Evolutionary conservation across 768 basidiomycete genomes (phyloP).

Genomic region (Cystobasidium onofrii): DNA sequence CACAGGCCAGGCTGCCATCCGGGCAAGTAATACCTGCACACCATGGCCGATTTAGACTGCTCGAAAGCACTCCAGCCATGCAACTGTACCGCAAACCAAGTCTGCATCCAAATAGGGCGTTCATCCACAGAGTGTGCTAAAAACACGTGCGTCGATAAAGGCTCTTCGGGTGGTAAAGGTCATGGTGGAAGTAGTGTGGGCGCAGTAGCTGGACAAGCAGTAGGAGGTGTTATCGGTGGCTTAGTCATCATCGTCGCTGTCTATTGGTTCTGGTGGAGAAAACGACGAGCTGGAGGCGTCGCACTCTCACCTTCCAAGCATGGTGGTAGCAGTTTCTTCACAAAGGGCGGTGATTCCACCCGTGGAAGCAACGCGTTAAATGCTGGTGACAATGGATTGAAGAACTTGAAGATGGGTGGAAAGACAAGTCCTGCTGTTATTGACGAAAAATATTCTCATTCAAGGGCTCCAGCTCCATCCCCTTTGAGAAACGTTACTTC

Average conservation of each 20-base stretch:
- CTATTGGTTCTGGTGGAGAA: conserved; percentile 42
- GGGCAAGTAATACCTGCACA: background rate
- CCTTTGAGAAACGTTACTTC: background rate
- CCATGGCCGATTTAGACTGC: conserved; percentile 23
- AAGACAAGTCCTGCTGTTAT: conserved; percentile 23
- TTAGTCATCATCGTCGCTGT: conserved; percentile 31
- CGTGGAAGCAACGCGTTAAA: background rate
- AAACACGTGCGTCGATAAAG: conserved; percentile 35
- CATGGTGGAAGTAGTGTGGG: conserved; percentile 24
- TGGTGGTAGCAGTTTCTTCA: background rate
- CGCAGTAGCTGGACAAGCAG: conserved; percentile 36
- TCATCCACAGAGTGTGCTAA: conserved; percentile 36
- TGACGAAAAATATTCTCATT: background rate
- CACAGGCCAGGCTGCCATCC: too few relatives aligned
- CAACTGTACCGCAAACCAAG: conserved; percentile 30
- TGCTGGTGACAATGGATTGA: background rate
- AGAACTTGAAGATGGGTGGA: background rate
- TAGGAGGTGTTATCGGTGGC: conserved; percentile 40
- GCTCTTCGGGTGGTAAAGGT: background rate
- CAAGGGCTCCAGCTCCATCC: conserved; percentile 25
- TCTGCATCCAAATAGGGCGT: conserved; percentile 33
- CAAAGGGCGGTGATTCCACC: background rate
- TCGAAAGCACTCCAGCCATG: conserved; percentile 35
- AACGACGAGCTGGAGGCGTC: conserved; percentile 4
- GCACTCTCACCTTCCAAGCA: too few relatives aligned